These are phyloP conservation scores for Elaeis oleifera DNA, from an alignment of 202 grass and related monocot genomes.

Conservation along the genomic window DNA sequence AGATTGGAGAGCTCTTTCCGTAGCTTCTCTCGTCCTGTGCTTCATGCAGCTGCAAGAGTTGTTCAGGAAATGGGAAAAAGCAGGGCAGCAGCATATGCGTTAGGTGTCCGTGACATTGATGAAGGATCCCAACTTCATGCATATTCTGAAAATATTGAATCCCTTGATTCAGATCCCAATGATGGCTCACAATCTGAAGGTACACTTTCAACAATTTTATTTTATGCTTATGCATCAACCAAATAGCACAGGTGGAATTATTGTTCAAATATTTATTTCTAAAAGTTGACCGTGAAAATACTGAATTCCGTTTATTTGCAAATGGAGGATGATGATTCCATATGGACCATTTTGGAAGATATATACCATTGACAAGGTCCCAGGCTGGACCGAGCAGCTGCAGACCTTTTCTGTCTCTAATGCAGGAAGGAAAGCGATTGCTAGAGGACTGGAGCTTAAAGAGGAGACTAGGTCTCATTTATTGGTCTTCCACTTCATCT, in stretches of 20 bases:
- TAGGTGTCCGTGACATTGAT: conserved; percentile 67
- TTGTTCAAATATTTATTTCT: too few species aligned
- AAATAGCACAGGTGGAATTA: neutral
- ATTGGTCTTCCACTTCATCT: too few species aligned
- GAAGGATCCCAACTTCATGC: conserved; percentile 59
- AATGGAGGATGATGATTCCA: too few species aligned
- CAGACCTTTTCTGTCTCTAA: too few species aligned
- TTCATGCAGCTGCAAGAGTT: conserved; percentile 95
- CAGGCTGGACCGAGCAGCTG: too few species aligned
- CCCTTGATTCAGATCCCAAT: conserved; percentile 73
- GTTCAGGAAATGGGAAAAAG: conserved; percentile 99
- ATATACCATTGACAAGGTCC: too few species aligned
- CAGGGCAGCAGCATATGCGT: conserved; percentile 85
- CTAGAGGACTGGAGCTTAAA: too few species aligned
- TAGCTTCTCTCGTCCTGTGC: conserved; percentile 88
- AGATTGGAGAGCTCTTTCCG: conserved; percentile 97
- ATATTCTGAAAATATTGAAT: conserved; percentile 71
- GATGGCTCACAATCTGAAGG: conserved; percentile 75
- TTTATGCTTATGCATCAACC: neutral
- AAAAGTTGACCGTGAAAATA: too few species aligned
- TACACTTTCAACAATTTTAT: conserved; percentile 20
- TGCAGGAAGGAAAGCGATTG: too few species aligned
- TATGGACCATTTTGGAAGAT: too few species aligned
- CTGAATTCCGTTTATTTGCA: neutral
- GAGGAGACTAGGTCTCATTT: too few species aligned